Evolutionary conservation across 257 asterid genomes (phyloP), one percentile per base, ranked within the genome.

Genomic region (Fraxinus cuspidata): DNA sequence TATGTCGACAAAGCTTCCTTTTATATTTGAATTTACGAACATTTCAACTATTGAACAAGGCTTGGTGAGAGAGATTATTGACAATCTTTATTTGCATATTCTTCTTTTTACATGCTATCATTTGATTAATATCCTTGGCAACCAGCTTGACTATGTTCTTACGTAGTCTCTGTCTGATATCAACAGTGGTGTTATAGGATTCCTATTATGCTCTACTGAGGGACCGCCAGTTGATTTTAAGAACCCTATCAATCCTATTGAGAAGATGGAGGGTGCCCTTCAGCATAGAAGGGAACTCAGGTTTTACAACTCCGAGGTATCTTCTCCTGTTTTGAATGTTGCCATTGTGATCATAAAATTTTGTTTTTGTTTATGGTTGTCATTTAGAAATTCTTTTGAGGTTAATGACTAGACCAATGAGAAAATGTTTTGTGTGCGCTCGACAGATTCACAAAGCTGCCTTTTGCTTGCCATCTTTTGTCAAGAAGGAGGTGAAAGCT

Each of bases 161-260:
- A 81, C 23, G 32, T 60, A 25, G 51, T 32, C 58, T 75, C 53
- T 77, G 40, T 80, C n/a, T 80, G 80, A 74, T 79, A 60, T 28
- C 37, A 9, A 72, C 91, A 96, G 99, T 81, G 99, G 99, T 7
- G 89, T 82, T 44, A 93, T 96, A 81, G 99, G 99, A 77, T 93
- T 91, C 71, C 67, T 96, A 73, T 44, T 93, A 71, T 93, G 98
- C 89, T 84, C 99, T 7, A 96, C 97, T 2, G 92, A 88, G 82
- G 99, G 98, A 70, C 92, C 91, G 21, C 83, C 86, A 38, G 96
- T 93, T 73, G 98, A 96, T 86, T 96, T 96, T 76, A 70, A 78
- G 83, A 91, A 91, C 79, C 98, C 99, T 70, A 51, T 90, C 78
- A 96, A 96, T 85, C 99, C 99, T 70, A 96, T 96, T 76, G 98